Conservation (phyloP, 176 grass and related monocot genomes). For the maize (Zea mays) region DNA sequence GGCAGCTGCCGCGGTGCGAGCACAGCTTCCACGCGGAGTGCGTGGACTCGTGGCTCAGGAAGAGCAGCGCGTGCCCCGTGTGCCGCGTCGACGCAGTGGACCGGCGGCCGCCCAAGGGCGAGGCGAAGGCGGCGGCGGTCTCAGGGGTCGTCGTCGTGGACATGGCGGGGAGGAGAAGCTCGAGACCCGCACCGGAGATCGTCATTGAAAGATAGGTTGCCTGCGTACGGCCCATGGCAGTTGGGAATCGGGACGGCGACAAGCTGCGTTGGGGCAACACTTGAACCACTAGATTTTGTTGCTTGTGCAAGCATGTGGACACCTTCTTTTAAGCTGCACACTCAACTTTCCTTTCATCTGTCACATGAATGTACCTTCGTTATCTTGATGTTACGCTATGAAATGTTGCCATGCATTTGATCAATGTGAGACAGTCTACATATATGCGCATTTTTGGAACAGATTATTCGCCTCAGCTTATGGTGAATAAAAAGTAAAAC, state of each 20-base stretch:
- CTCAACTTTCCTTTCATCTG: neutral
- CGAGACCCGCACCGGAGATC: neutral
- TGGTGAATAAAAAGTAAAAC: too few species aligned
- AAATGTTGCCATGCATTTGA: too few species aligned
- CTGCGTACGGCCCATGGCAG: neutral
- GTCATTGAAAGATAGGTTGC: conserved; percentile 6
- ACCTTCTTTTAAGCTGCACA: neutral
- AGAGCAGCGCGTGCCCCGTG: conserved; percentile 51
- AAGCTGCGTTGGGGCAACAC: neutral
- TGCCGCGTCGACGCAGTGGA: conserved; percentile 47
- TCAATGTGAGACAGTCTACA: too few species aligned
- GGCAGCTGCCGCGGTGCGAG: conserved; percentile 54
- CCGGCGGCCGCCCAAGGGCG: neutral
- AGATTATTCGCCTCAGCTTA: too few species aligned
- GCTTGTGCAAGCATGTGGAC: too few species aligned
- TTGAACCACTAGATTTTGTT: too few species aligned
- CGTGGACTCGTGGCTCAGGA: conserved; percentile 70
- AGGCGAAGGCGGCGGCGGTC: neutral
- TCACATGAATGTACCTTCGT: neutral
- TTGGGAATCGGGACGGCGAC: too few species aligned
- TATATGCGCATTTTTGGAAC: too few species aligned
- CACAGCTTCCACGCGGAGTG: conserved; percentile 72
- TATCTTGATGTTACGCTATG: too few species aligned
- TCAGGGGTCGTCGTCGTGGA: neutral
- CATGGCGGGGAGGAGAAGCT: conserved; percentile 17